These are phyloP conservation scores for Penstemon davidsonii DNA, from an alignment of 257 asterid species.

Conservation along the genomic window DNA sequence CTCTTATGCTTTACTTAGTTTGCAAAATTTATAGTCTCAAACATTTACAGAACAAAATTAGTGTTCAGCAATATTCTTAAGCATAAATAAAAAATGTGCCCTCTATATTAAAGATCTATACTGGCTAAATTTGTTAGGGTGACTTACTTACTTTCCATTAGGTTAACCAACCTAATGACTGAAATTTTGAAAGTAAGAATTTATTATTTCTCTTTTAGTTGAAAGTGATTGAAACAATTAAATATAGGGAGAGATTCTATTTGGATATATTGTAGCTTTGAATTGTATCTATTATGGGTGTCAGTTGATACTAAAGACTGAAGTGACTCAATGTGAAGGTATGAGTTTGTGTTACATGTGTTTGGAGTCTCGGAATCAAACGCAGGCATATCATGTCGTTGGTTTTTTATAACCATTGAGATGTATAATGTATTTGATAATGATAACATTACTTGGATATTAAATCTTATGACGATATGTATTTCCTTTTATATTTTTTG, in stretches of 20 bases:
- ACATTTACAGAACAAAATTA: neutral
- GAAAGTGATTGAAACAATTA: neutral
- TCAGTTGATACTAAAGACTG: neutral
- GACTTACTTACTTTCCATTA: neutral
- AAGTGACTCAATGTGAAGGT: neutral
- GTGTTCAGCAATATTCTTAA: neutral
- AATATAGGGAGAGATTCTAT: neutral
- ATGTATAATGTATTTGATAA: neutral
- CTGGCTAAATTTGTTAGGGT: conserved; percentile 1
- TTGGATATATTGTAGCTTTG: neutral
- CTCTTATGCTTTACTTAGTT: conserved; percentile 1
- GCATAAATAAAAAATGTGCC: neutral
- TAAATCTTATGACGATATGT: neutral
- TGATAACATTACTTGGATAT: conserved; percentile 2
- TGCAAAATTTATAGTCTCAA: neutral
- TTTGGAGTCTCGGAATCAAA: neutral
- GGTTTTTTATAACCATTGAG: neutral
- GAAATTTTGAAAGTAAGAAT: neutral
- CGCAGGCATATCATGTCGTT: neutral
- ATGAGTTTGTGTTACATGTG: neutral
- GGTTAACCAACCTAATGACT: neutral
- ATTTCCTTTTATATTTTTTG: neutral
- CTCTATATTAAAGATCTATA: neutral
- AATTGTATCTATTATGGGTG: neutral
- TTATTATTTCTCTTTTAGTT: neutral